Conservation (phyloP, 495 filamentous ascomycete species). For the Penicillium waksmanii region DNA sequence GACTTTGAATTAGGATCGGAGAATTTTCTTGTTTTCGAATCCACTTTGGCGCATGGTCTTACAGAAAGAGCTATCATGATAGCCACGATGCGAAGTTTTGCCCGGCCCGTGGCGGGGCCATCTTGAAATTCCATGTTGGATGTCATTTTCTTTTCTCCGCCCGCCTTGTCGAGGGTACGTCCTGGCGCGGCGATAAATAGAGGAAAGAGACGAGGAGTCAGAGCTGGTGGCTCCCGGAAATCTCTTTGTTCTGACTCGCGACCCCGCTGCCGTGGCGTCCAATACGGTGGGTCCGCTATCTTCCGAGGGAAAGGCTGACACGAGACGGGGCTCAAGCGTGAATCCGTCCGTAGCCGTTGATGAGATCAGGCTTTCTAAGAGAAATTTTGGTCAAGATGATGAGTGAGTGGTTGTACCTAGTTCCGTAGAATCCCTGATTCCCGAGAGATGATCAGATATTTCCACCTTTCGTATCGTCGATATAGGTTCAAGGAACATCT, state of each 20-base stretch:
- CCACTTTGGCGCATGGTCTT: conserved; percentile 9
- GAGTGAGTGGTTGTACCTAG: too few relatives aligned
- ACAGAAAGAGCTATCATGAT: conserved; percentile 35
- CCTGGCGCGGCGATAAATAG: background rate
- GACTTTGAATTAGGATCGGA: background rate
- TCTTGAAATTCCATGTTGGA: conserved; percentile 27
- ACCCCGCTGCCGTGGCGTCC: background rate
- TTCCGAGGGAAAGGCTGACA: conserved; percentile 3
- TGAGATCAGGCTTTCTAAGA: background rate
- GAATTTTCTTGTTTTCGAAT: too few relatives aligned
- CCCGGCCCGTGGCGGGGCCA: conserved; percentile 13
- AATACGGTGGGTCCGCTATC: background rate
- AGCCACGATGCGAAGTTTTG: conserved; percentile 27
- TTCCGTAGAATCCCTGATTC: too few relatives aligned
- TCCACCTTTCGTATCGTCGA: too few relatives aligned
- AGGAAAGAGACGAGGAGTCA: background rate
- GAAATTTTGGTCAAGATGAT: too few relatives aligned
- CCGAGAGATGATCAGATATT: too few relatives aligned
- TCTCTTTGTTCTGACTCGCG: background rate
- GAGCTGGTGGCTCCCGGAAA: background rate
- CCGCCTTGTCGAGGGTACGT: background rate
- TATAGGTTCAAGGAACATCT: too few relatives aligned
- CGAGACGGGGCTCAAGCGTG: background rate
- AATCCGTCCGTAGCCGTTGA: background rate
- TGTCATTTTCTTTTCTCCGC: conserved; percentile 7